Evolutionary conservation across 148 eudicot genomes (phyloP), one percentile per base, ranked within the genome.

Genomic region (Chenopodium album): DNA sequence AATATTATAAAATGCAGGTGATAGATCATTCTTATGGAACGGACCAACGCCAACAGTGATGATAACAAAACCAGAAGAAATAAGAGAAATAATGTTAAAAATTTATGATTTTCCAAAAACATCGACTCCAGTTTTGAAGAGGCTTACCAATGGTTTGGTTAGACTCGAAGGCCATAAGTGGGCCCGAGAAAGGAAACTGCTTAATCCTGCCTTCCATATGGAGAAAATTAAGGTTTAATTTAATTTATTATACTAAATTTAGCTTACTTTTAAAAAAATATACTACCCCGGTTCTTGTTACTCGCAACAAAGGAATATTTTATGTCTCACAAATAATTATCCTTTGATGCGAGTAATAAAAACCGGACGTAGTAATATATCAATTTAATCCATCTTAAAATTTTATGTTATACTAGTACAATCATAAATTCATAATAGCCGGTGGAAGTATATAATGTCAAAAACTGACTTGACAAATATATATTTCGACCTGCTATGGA

Each of bases 161-260:
- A 79, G 78, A 56, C 76, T 78, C 14, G 79, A 83, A 67, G 85
- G 85, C 29, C 41, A 74, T 0, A 66, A 83, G 75, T 83, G 85
- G 85, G 85, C 87, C 29, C 84, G 22, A 31, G 72, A 75, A 29
- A 48, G 82, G 7, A 85, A 85, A 72, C 22, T 81, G 29, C 41
- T 85, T 44, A 78, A 74, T 54, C 87, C 82, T 66, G 82, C 85
- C 32, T 85, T 85, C 13, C 85, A 78, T 62, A 75, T 82, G 65
- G 80, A 82, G 34, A 88, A 84, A 66, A 63, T 85, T 19, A 89
- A 86, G 90, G 90, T 79, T 69, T 10, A 31, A 29, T 50, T 66
- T 9, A 50, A 2, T 71, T 34, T 41, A 41, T 41, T 41, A 41
- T 5, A 41, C 7, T 41, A 41, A 41, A 41, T 41, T 41, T 41